Evolutionary conservation across 352 stramenopile species (phyloP).

Genomic region (Lagenidium giganteum): DNA sequence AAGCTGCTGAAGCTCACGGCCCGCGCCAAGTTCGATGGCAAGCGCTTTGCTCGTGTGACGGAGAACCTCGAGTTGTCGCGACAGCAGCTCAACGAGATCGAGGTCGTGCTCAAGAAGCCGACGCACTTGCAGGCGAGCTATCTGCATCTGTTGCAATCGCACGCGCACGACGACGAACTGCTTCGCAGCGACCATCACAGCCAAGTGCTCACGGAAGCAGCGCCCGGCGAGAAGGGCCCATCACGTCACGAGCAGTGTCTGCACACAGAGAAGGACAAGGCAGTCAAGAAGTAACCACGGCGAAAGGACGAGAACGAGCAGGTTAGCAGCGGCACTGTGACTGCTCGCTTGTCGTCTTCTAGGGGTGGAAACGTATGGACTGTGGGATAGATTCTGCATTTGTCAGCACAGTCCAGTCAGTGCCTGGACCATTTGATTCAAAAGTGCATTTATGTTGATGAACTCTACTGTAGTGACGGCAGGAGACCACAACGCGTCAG

Average conservation of each 20-base stretch:
- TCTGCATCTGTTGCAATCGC: slow-evolving; percentile 45
- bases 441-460: not conserved
- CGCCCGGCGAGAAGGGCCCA: too few relatives aligned
- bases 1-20: slow-evolving; percentile 48
- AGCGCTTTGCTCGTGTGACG: slow-evolving; percentile 35
- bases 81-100: slow-evolving; percentile 36
- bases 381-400: too few relatives aligned
- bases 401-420: too few relatives aligned
- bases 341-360: too few relatives aligned
- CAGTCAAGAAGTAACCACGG: too few relatives aligned
- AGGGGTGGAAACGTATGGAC: too few relatives aligned
- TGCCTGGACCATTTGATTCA: not conserved
- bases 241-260: too few relatives aligned
- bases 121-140: slow-evolving; percentile 67
- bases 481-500: not conserved
- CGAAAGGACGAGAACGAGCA: too few relatives aligned
- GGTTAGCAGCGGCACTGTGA: too few relatives aligned
- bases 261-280: too few relatives aligned
- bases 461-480: not conserved
- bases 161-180: not conserved
- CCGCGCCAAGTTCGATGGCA: slow-evolving; percentile 53
- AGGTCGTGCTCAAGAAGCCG: slow-evolving; percentile 60
- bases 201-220: too few relatives aligned
- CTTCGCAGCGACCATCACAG: too few relatives aligned
- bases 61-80: slow-evolving; percentile 28